Evolutionary conservation across 1,284 basidiomycete species (phyloP), one percentile per base, ranked within the genome.

Genomic region (Rhodotorula glutinis): DNA sequence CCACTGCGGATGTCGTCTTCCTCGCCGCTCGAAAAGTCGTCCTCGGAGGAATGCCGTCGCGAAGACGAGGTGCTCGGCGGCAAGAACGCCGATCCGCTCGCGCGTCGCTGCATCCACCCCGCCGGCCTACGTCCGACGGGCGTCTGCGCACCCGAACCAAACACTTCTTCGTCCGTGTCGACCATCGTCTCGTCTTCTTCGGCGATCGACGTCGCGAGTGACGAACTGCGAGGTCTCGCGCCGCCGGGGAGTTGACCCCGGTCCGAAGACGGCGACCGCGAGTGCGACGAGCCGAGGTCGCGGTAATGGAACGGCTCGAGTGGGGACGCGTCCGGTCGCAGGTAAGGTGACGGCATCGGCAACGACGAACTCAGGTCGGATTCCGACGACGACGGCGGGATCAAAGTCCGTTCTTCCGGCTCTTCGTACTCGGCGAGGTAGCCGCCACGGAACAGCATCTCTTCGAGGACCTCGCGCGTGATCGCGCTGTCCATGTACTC

Each of bases 401-500:
- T 44, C 60, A 46, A 47, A 53, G 53, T 62, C 56, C 10, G 59
- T 52, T 70, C 70, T 4, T 70, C 70, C 10, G 63, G 63, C 33
- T 70, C 70, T 25, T 64, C 64, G 51, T 73, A 72, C 43, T 70
- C 69, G 46, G 71, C 71, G 25, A 69, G 65, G 53, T 70, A 74
- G 16, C 75, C 75, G 27, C 92, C 92, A 40, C 92, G 87, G 70
- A 95, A 85, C 75, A 96, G 87, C 13, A 96, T 81, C 75, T 95
- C 92, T 65, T 87, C 88, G 29, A 96, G 80, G 4, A 96, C 91
- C 0, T 86, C 82, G 30, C 89, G 81, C 13, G 88, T 89, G 54
- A 96, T 81, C 1, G 92, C 88, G 2, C 91, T 90, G 74, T 96
- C 92, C 89, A 96, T 95, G 77, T 94, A 96, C 78, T 95, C 92